Evolutionary conservation across 176 grass and related monocot species (phyloP), one percentile per base, ranked within the genome.

Genomic region (Cenchrus americanus): DNA sequence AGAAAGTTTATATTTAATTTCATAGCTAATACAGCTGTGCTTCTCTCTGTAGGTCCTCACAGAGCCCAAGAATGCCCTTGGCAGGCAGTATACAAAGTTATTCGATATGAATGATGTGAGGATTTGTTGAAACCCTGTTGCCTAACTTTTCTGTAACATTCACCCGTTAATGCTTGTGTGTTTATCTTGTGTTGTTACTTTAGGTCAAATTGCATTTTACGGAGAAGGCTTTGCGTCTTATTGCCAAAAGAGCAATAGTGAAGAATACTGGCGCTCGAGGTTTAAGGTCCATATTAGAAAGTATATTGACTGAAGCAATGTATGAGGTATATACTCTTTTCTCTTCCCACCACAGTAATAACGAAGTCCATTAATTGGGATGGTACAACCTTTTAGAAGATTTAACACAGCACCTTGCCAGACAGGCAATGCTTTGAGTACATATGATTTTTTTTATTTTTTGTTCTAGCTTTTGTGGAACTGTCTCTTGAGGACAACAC

Each of bases 201-300:
- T 54, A 93, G 91, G 91, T 93, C 24, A 93, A 90, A 75, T 51
- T 93, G 59, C 91, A 93, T 88, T 93, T 93, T 75, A 90, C 82
- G 22, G 82, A 82, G 71, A 88, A 86, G 55, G 82, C 88, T 73
- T 90, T 93, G 72, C 82, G 69, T 8, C 85, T 93, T 70, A 86
- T 93, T 86, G 78, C 91, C n/a, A 88, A 93, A 76, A 93, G 76
- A 88, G 91, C 91, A 83, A 83, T 83, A 80, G 42, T 26, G 8
- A 93, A 93, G 75, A 90, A 93, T 58, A 93, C 88, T 60, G 91
- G 91, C 5, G 91, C 91, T 83, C 82, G 91, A 79, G 91, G 91
- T 73, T 44, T 93, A 73, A 84, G 91, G 78, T 90, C 91, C 26
- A 93, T 93, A 70, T 79, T 93, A 80, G 91, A 93, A 76, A 90